Evolutionary conservation across 2,329 filamentous ascomycete species (phyloP), one percentile per base, ranked within the genome.

Genomic region (Penicillium italicum): DNA sequence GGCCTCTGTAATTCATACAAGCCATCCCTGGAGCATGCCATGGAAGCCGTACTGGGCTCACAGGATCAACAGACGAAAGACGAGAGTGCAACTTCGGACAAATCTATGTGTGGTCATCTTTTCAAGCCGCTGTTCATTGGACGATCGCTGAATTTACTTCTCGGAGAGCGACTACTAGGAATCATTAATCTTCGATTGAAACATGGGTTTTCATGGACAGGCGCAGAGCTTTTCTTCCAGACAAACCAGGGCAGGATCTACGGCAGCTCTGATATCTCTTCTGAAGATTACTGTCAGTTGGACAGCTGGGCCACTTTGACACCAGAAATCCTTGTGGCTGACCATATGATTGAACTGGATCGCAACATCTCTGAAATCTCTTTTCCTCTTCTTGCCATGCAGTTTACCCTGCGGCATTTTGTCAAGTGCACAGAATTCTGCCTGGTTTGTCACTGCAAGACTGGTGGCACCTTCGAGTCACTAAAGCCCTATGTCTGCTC

Each of bases 371-470:
- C 72, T n/a, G 55, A 69, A 12, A 65, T 78, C 43, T 85, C 82
- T 1, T 77, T 86, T 33, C 83, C 83, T 7, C 72, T 85, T 4
- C 70, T 84, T 2, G 79, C 78, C 1, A 89, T 90, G 80, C 88
- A 95, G 61, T 94, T 92, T 62, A 80, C 85, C 0, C 77, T 96
- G 26, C 85, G 87, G 1, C 89, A 91, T 65, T 85, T 96, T 57
- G 82, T 89, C 8, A 86, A 85, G 56, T 96, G 90, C 69, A 91
- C 89, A 0, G 86, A 94, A 51, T 96, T 93, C 71, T 97, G 92
- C 71, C 81, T 96, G 52, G 85, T 92, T 24, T 97, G 92, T 66
- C 89, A 95, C 71, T 82, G 82, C 62, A 86, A 81, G 62, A 80
- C 90, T 34, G 72, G 82, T 1, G 80, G 79, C 2, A 81, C 83